A percentile compares a stretch with the other conserved stretches of the same genome.
phyloP scores from a whole-genome alignment of 306 rosid species.

The Quercus agrifolia region DNA sequence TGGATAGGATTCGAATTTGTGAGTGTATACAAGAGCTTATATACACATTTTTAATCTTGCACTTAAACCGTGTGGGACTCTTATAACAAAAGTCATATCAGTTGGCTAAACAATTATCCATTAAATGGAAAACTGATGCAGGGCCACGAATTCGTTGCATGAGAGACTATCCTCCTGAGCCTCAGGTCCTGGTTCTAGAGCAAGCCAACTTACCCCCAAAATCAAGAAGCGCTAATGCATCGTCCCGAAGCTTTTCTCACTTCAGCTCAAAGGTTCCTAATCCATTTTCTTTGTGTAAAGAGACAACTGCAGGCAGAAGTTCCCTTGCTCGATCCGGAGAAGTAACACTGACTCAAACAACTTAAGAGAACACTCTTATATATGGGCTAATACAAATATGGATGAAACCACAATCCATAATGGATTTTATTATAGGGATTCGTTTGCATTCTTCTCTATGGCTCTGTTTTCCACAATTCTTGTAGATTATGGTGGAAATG shows the following conservation, averaged over 20 bases:
- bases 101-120: conserved; percentile 55
- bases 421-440: background rate
- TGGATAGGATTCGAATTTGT: conserved; percentile 23
- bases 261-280: conserved; percentile 26
- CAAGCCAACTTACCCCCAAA: conserved; percentile 75
- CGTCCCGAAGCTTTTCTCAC: conserved; percentile 32
- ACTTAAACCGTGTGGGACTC: too few species aligned
- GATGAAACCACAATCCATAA: background rate
- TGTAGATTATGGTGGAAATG: too few species aligned
- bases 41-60: too few species aligned
- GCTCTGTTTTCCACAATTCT: background rate
- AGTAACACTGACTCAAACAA: background rate
- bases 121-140: conserved; percentile 81
- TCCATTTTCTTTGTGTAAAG: conserved; percentile 27
- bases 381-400: too few species aligned
- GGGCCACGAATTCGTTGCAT: conserved; percentile 89
- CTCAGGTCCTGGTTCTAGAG: conserved; percentile 59
- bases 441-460: background rate
- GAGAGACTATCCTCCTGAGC: conserved; percentile 85
- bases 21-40: too few species aligned
- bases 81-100: conserved; percentile 55
- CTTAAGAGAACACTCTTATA: background rate
- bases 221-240: background rate
- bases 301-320: background rate
- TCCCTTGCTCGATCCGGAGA: background rate